Evolutionary conservation across 2,329 filamentous ascomycete genomes (phyloP).

Genomic region (Alternaria rosae): DNA sequence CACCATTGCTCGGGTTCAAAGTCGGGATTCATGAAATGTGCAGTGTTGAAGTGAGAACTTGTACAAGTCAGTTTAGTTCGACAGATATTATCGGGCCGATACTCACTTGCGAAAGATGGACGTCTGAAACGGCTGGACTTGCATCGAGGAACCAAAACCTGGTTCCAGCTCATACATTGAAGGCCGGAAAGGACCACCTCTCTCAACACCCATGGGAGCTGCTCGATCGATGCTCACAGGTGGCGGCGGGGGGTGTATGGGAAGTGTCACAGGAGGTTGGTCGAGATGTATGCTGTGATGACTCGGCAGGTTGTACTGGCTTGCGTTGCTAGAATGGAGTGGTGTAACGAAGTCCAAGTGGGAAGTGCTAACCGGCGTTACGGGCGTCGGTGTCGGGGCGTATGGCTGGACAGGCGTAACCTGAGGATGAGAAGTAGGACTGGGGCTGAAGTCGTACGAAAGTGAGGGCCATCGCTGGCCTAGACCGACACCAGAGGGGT

Average conservation of each 20-base stretch:
- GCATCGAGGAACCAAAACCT: conserved; percentile 48
- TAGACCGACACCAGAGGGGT: conserved; percentile 41
- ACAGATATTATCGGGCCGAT: not conserved
- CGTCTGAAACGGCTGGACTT: conserved; percentile 56
- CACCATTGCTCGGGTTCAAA: conserved; percentile 63
- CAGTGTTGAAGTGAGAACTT: conserved; percentile 61
- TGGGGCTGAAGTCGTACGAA: conserved; percentile 47
- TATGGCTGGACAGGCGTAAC: conserved; percentile 44
- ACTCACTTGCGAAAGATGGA: conserved; percentile 59
- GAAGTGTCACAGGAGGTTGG: conserved; percentile 41
- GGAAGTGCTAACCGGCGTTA: conserved; percentile 37
- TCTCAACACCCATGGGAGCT: conserved; percentile 38
- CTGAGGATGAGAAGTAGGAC: conserved; percentile 42
- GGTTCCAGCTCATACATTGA: conserved; percentile 56
- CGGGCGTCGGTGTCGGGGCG: conserved; percentile 37
- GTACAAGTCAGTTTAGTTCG: conserved; percentile 20
- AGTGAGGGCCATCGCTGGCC: conserved; percentile 45
- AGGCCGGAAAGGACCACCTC: conserved; percentile 54
- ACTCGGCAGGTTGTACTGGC: conserved; percentile 34
- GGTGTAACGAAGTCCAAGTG: conserved; percentile 46
- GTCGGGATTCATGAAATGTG: conserved; percentile 60
- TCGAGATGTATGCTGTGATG: conserved; percentile 45
- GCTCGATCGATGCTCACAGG: conserved; percentile 42
- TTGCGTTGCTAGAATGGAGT: conserved; percentile 34
- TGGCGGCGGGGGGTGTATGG: conserved; percentile 40